Evolutionary conservation across 306 rosid genomes (phyloP), one percentile per base, ranked within the genome.

Genomic region (Glycine soja): DNA sequence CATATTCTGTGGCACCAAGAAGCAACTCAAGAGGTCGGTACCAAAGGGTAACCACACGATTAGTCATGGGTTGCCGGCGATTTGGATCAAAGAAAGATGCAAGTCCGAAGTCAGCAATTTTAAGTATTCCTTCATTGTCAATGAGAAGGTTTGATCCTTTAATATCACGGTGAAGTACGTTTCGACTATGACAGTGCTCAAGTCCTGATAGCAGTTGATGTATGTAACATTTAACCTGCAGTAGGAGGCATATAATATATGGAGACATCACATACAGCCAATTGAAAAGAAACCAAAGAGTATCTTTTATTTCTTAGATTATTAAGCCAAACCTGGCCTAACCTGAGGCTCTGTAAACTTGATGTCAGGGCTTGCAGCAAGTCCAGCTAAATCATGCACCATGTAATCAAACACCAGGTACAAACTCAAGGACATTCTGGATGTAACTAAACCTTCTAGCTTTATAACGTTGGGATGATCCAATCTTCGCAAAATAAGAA

Each of bases 321-420:
- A 68, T 71, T 15, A 85, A 80, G 72, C 82, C 81, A 78, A 86
- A 85, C 85, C 70, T 75, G 77, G 54, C 82, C 94, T 86, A 87
- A 94, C 98, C 98, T 95, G 98, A 46, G 97, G 75, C 88, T 89
- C 97, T 15, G 97, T 84, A 82, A 95, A 95, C 83, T 90, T 95
- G 73, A 95, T 83, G 63, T 88, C 93, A 13, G 97, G 98, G 86
- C 94, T 92, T 45, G 97, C 94, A 61, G 88, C 95, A 83, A 95
- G 97, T 75, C 98, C 98, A 19, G 98, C 97, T 85, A 95, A 82
- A 84, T 95, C 98, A 83, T 95, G 98, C 78, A 91, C 98, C 97
- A 95, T 92, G 84, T 90, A 95, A 65, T 91, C 94, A 38, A 94
- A 81, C 64, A 94, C 98, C 76, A 94, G 93, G 83, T 94, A 94